These are phyloP conservation scores for Leccinum rimulosum DNA, from an alignment of 768 basidiomycete genomes.

Conservation along the genomic window DNA sequence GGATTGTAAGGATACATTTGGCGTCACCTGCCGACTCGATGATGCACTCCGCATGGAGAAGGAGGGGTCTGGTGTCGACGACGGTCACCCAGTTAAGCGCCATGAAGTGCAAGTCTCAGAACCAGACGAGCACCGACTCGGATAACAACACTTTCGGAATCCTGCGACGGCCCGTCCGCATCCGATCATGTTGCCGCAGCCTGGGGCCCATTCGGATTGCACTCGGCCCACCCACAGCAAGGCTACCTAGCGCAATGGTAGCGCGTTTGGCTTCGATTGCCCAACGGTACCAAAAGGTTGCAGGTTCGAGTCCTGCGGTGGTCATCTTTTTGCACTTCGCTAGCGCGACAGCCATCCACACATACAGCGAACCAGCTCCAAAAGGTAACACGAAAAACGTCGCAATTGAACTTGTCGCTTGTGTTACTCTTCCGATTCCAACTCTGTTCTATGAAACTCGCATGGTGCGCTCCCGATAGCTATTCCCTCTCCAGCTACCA, in stretches of 20 bases:
- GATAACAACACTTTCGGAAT: neutral
- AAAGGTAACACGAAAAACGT: neutral
- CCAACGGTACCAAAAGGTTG: constrained; percentile 84
- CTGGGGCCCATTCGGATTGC: neutral
- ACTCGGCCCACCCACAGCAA: neutral
- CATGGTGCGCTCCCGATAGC: constrained; percentile 60
- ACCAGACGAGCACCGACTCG: neutral
- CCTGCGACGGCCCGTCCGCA: neutral
- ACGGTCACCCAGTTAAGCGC: constrained; percentile 81
- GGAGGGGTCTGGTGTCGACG: constrained; percentile 52
- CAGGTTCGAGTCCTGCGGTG: constrained; percentile 96
- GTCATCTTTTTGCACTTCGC: constrained; percentile 42
- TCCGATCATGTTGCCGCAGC: neutral
- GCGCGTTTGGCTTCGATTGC: constrained; percentile 93
- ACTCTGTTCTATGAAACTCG: constrained; percentile 49
- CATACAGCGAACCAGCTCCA: neutral
- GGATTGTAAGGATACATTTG: constrained; percentile 57
- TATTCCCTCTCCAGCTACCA: constrained; percentile 44
- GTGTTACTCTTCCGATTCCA: constrained; percentile 12
- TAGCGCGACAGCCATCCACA: neutral
- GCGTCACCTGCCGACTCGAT: constrained; percentile 59
- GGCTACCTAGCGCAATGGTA: constrained; percentile 88
- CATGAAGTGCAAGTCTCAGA: constrained; percentile 40
- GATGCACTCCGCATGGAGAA: constrained; percentile 59
- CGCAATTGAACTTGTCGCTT: neutral